Percentiles rank a stretch among this genome's conserved stretches.
These are phyloP conservation scores for Cyberlindnera maritima DNA, from an alignment of 805 yeast species.

Conservation along the genomic window DNA sequence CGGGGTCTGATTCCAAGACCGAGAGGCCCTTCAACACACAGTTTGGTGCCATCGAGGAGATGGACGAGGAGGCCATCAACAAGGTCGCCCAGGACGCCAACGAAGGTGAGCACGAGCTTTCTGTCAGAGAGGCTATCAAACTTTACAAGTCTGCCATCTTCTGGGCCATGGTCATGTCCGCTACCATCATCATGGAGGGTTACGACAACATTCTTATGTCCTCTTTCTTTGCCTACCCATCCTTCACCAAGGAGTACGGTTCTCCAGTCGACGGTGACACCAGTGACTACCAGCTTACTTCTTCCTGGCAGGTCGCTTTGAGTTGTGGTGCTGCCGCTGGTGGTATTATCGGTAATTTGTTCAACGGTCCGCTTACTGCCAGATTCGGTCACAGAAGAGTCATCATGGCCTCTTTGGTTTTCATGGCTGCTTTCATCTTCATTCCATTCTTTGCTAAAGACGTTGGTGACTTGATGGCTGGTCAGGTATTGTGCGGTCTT, in stretches of 20 bases:
- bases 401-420: slow-evolving; percentile 29
- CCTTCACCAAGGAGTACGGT: slow-evolving; percentile 20
- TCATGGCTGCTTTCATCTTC: slow-evolving; percentile 36
- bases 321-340: slow-evolving; percentile 32
- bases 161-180: slow-evolving; percentile 21
- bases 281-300: slow-evolving; percentile 33
- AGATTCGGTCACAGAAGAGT: slow-evolving; percentile 36
- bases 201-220: slow-evolving; percentile 22
- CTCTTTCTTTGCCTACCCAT: slow-evolving; percentile 25
- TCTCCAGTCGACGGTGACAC: slow-evolving; percentile 26
- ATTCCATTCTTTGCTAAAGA: slow-evolving; percentile 40
- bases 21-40: not conserved
- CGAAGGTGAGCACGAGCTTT: slow-evolving; percentile 19
- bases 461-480: slow-evolving; percentile 36
- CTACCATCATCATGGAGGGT: slow-evolving; percentile 27
- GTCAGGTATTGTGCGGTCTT: slow-evolving; percentile 41
- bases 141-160: slow-evolving; percentile 18
- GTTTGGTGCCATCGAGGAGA: slow-evolving; percentile 13
- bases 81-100: slow-evolving; percentile 19
- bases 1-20: slow-evolving; percentile 1
- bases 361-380: slow-evolving; percentile 30
- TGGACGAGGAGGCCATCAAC: slow-evolving; percentile 14
- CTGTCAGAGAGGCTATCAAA: slow-evolving; percentile 18
- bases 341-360: slow-evolving; percentile 31
- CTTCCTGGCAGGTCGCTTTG: slow-evolving; percentile 44